phyloP scores from a whole-genome alignment of 768 basidiomycete genomes.

The Suillus plorans region DNA sequence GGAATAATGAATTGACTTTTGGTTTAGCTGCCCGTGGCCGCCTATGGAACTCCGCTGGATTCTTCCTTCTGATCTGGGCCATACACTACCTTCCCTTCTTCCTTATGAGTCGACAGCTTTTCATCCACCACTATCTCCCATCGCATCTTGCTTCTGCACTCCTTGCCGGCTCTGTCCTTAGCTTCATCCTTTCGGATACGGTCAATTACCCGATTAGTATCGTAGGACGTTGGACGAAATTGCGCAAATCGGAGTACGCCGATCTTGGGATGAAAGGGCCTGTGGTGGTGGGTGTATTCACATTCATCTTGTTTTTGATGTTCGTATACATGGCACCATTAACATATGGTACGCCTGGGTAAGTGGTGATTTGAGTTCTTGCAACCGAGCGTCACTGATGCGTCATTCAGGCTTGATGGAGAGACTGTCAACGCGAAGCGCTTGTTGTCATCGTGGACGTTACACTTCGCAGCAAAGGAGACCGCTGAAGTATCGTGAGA shows the following conservation, averaged over 20 bases:
- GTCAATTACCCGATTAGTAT: constrained; percentile 90
- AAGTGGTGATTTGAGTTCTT: constrained; percentile 31
- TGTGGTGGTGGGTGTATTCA: constrained; percentile 55
- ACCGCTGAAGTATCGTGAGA: constrained; percentile 37
- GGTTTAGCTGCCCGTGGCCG: constrained; percentile 83
- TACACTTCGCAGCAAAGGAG: constrained; percentile 85
- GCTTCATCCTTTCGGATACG: constrained; percentile 85
- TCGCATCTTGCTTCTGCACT: constrained; percentile 92
- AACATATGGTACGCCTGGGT: constrained; percentile 98
- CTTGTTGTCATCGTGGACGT: constrained; percentile 86
- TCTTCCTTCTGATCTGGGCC: constrained; percentile 93
- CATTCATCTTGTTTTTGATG: constrained; percentile 58
- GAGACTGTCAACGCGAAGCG: constrained; percentile 83
- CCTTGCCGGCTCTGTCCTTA: constrained; percentile 88
- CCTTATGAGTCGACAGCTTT: constrained; percentile 95
- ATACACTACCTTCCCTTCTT: constrained; percentile 98
- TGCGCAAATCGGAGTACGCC: constrained; percentile 53
- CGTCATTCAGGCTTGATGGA: constrained; percentile 65
- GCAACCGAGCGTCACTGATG: constrained; percentile 17
- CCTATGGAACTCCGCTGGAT: constrained; percentile 92
- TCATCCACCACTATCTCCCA: constrained; percentile 97
- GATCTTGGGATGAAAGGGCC: constrained; percentile 82
- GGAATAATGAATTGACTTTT: constrained; percentile 5
- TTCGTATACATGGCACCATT: constrained; percentile 82
- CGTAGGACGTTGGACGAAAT: constrained; percentile 64